phyloP scores from a whole-genome alignment of 1,284 basidiomycete species.

The Moniliophthora roreri region DNA sequence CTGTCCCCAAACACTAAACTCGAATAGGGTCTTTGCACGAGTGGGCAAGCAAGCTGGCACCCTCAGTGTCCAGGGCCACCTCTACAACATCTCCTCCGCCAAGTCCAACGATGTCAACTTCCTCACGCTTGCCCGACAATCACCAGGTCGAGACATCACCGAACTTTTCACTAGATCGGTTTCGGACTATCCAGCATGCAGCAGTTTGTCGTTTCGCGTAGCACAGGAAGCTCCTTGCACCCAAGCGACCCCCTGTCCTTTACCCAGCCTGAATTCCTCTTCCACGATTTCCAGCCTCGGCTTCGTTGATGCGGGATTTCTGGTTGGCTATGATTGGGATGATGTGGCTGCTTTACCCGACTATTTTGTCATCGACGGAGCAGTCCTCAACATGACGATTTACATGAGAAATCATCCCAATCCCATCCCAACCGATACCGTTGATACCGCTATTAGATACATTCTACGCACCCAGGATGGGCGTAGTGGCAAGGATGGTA shows the following conservation, averaged over 20 bases:
- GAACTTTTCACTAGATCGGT: constrained; percentile 74
- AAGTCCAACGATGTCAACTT: constrained; percentile 58
- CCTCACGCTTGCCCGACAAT: constrained; percentile 50
- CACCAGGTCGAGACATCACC: constrained; percentile 88
- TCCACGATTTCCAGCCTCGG: constrained; percentile 61
- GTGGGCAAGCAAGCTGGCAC: constrained; percentile 59
- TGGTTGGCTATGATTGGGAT: constrained; percentile 87
- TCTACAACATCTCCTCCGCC: constrained; percentile 73
- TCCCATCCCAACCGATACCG: constrained; percentile 69
- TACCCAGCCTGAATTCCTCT: constrained; percentile 55
- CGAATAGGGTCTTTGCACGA: constrained; percentile 67
- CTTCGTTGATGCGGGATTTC: constrained; percentile 61
- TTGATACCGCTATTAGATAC: constrained; percentile 84
- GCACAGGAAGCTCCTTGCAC: constrained; percentile 79
- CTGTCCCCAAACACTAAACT: constrained; percentile 71
- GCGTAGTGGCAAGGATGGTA: constrained; percentile 83
- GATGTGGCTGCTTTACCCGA: constrained; percentile 70
- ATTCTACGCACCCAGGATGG: constrained; percentile 53
- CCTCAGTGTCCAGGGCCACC: constrained; percentile 77
- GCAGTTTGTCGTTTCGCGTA: constrained; percentile 57
- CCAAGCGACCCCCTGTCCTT: constrained; percentile 54
- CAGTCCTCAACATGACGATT: constrained; percentile 90
- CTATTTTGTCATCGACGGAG: constrained; percentile 90
- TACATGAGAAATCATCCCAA: constrained; percentile 80
- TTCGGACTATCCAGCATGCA: constrained; percentile 65